Conservation (phyloP, 768 basidiomycete genomes). For the Agrocybe praecox region DNA sequence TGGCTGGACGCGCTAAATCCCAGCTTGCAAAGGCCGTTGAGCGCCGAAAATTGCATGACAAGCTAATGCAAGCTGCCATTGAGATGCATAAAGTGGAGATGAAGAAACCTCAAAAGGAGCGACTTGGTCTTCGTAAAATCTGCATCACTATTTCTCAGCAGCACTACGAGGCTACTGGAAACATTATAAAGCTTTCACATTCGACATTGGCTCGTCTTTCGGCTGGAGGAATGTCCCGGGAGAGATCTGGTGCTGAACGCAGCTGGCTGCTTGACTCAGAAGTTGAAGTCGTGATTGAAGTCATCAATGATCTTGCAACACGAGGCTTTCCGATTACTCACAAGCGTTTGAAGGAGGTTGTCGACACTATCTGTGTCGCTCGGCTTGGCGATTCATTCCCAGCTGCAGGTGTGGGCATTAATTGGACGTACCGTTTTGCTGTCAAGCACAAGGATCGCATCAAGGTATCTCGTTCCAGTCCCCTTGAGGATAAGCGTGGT, state of each 20-base stretch:
- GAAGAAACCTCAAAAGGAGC: not conserved
- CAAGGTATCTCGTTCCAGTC: slow-evolving; percentile 27
- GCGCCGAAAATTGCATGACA: not conserved
- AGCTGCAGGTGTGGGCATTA: slow-evolving; percentile 30
- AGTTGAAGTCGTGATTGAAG: slow-evolving; percentile 28
- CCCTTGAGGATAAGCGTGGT: slow-evolving; percentile 36
- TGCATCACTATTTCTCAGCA: not conserved
- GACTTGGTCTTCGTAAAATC: not conserved
- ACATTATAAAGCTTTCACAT: slow-evolving; percentile 13
- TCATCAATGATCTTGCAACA: slow-evolving; percentile 25
- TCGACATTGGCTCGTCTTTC: slow-evolving; percentile 11
- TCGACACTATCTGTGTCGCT: slow-evolving; percentile 30
- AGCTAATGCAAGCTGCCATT: not conserved
- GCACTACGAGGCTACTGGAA: slow-evolving; percentile 12
- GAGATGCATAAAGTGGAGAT: not conserved
- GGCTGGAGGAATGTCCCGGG: slow-evolving; percentile 3
- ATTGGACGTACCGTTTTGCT: slow-evolving; percentile 37
- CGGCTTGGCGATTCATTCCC: slow-evolving; percentile 30
- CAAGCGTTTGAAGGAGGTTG: slow-evolving; percentile 31
- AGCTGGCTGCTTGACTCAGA: slow-evolving; percentile 22
- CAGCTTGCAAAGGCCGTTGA: too few species aligned
- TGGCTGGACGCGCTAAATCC: too few species aligned
- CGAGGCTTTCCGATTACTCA: slow-evolving; percentile 38
- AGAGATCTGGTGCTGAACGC: slow-evolving; percentile 1
- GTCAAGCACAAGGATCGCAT: slow-evolving; percentile 28